Evolutionary conservation across 75 land plant species (phyloP).

Genomic region (Ceratopteris richardii): DNA sequence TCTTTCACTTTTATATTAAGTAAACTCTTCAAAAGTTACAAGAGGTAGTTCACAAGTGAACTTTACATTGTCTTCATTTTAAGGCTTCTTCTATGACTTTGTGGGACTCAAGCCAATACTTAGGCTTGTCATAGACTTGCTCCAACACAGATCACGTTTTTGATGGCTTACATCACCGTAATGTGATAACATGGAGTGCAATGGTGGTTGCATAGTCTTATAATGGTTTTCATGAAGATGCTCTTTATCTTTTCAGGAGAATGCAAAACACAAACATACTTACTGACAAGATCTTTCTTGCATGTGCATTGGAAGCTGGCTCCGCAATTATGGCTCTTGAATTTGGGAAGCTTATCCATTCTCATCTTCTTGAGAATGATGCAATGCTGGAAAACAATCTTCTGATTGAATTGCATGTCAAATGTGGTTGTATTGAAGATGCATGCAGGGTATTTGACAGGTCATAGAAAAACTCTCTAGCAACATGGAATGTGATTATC

Average conservation of each 20-base stretch:
- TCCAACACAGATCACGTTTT: conserved; percentile 39
- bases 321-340: background rate
- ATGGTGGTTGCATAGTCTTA: conserved; percentile 18
- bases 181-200: conserved; percentile 32
- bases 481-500: conserved; percentile 59
- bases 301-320: background rate
- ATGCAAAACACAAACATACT: background rate
- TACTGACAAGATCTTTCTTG: background rate
- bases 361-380: background rate
- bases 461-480: conserved; percentile 1
- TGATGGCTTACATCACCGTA: conserved; percentile 29
- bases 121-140: too few species aligned
- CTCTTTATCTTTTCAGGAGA: background rate
- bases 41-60: too few species aligned
- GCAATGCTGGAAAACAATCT: background rate
- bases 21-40: too few species aligned
- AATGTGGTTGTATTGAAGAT: background rate
- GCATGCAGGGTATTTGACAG: conserved; percentile 4
- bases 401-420: background rate
- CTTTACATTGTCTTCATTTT: too few species aligned
- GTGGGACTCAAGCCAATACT: too few species aligned
- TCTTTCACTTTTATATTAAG: too few species aligned
- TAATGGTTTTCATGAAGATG: background rate
- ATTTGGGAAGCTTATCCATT: background rate
- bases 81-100: too few species aligned